Conservation (phyloP, 768 basidiomycete genomes). For the Suillus cothurnatus region DNA sequence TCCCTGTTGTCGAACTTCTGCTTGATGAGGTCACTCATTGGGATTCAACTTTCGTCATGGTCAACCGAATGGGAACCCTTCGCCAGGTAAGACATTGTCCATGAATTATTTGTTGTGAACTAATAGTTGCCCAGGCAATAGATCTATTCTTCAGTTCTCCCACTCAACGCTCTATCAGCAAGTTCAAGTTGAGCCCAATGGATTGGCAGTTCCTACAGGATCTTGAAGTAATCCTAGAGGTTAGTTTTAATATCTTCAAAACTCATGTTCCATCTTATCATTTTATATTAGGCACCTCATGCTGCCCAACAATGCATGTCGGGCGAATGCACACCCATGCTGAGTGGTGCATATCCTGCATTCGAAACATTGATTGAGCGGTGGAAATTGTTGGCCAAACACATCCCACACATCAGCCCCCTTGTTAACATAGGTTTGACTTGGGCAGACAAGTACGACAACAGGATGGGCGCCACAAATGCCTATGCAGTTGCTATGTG, state of each 20-base stretch:
- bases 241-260: neutral
- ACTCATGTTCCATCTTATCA: neutral
- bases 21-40: conserved; percentile 40
- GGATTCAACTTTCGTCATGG: conserved; percentile 43
- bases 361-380: conserved; percentile 2
- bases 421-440: conserved; percentile 3
- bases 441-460: neutral
- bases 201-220: conserved; percentile 9
- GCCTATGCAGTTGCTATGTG: no score
- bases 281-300: conserved; percentile 1
- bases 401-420: neutral
- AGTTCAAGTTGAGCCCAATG: neutral
- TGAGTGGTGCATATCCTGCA: conserved; percentile 1
- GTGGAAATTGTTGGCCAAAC: conserved; percentile 1
- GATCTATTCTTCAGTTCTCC: conserved; percentile 6
- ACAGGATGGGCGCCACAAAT: neutral
- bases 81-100: neutral
- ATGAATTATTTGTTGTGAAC: neutral
- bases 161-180: neutral
- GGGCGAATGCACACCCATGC: conserved; percentile 1
- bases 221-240: conserved; percentile 9
- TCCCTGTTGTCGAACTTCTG: conserved; percentile 10
- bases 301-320: conserved; percentile 6
- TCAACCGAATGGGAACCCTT: conserved; percentile 16
- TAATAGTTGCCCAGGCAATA: conserved; percentile 7